Base-by-base conservation (phyloP, 305 asterid species). In the Solanum hybrid region DNA sequence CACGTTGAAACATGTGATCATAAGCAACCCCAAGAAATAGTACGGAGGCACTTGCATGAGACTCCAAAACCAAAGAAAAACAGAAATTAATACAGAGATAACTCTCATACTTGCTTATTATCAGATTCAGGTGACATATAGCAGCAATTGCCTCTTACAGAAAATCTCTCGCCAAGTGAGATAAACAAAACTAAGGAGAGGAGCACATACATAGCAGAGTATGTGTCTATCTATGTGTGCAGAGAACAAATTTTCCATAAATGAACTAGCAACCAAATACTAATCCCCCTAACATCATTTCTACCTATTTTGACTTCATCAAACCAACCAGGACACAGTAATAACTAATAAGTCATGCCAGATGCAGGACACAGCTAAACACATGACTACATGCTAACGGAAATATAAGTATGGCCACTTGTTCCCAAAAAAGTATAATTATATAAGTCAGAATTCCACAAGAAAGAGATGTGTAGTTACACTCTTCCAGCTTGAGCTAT, bases 1-100 rank as follows among this genome's bases (percentile, higher is more conserved):
- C 96, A 92, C 82, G 72, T 60, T 40, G 84, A 87, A 80, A 91
- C 76, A 85, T 11, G 82, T 88, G 40, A 42, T 35, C 56, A 90
- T 86, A 24, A 73, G 89, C 75, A 86, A 78, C 40, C 60, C 82
- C 31, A 85, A 31, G 22, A 85, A 85, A 85, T 37, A 31, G 22
- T 4, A 31, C 7, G 14, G 35, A 27, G 10, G 42, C 75, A 84
- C 42, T 84, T 84, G 75, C 87, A 84, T 31, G 75, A 84, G 31
- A 32, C 73, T 82, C 87, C 1, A 27, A 82, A 81, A 42, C 40
- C 37, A 60, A 56, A 84, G 3, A 84, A 84, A 76, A 15, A 45
- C 17, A 29, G 37, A 84, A 12, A 3, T 38, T 38, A 84, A 32
- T 51, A 85, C 22, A 56, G 76, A 31, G 76, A 85, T 85, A 71